Evolutionary conservation across 1,139 yeast species (phyloP), one percentile per base, ranked within the genome.

Genomic region (Saccharomyces pastorianus): DNA sequence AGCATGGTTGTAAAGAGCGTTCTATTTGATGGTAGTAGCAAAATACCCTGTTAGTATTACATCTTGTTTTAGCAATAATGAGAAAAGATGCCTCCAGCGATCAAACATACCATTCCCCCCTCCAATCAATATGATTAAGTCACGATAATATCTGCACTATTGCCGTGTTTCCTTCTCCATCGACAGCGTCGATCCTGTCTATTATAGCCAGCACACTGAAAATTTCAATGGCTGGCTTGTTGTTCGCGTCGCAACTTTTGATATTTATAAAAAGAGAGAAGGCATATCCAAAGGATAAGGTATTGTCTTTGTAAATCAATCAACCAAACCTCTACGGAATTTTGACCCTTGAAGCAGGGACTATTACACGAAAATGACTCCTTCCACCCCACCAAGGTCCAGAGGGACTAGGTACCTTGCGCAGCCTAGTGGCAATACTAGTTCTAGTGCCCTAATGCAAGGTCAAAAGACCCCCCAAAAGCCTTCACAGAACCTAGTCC

Each of bases 1-100:
- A 8, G 96, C 96, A 70, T 88, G 96, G 71, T 88, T 91, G 71
- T 86, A 89, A 53, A 90, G 75, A 29, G 96, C 83, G 71, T 89
- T 89, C 96, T 76, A 31, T 20, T 13, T 5, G 7, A 46, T 34
- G 14, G 17, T 4, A 52, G 38, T 48, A 54, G 49, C 49, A 58
- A 31, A 28, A 46, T n/a, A 26, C 48, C 31, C 14, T 46, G 29
- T 28, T 46, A 28, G 29, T 46, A 26, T 26, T 26, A 26, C 14
- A 11, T 46, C 48, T 14, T 46, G n/a, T 25, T 28, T 28, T 28
- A 23, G 20, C 27, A 48, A 14, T 34, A 8, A 42, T 8, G 28
- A 32, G 31, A 23, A 42, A 50, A 25, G 23, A n/a, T 6, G 28
- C 17, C 29, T 13, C 20, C 41, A 6, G 8, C 46, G 51, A 46